A percentile compares a stretch with the other conserved stretches of the same genome.
Conservation (phyloP, 192 early-diverging fungal species). For the Coemansia interrupta region DNA sequence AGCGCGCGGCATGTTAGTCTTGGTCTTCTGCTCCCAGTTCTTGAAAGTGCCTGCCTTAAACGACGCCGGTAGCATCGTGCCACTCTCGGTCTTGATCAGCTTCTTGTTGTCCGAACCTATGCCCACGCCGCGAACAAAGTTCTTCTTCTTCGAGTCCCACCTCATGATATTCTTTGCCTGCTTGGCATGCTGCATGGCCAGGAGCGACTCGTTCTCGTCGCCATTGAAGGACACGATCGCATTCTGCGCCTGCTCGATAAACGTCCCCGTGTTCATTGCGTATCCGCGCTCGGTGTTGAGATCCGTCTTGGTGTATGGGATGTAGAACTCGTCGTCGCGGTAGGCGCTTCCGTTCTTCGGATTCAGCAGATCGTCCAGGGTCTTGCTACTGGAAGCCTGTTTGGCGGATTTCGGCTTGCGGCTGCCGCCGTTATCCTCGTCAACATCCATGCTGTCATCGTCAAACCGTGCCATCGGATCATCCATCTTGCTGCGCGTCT, state of each 20-base stretch:
- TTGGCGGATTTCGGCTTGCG: constrained; percentile 4
- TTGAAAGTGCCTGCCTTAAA: constrained; percentile 85
- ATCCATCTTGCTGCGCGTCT: constrained; percentile 29
- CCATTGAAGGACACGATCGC: constrained; percentile 74
- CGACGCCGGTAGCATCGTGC: constrained; percentile 81
- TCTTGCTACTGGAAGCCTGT: not conserved
- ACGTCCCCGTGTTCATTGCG: constrained; percentile 66
- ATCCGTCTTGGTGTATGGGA: constrained; percentile 80
- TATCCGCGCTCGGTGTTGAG: constrained; percentile 85
- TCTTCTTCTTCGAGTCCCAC: constrained; percentile 94
- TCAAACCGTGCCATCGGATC: constrained; percentile 41
- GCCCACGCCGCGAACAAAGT: constrained; percentile 76
- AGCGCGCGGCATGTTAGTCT: constrained; percentile 69
- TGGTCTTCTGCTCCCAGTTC: constrained; percentile 89
- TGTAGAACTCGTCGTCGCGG: constrained; percentile 83
- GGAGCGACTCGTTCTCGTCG: constrained; percentile 72
- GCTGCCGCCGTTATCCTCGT: constrained; percentile 26
- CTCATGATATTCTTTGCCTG: constrained; percentile 57
- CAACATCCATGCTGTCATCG: constrained; percentile 12
- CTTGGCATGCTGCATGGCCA: constrained; percentile 58
- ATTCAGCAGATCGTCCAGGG: constrained; percentile 20
- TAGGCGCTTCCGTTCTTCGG: constrained; percentile 27
- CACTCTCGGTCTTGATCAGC: constrained; percentile 86
- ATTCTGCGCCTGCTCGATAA: constrained; percentile 75
- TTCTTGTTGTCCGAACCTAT: constrained; percentile 96